A percentile compares a stretch with the other conserved stretches of the same genome.
Evolutionary conservation across 2,329 filamentous ascomycete species (phyloP).

Genomic region (Ceratocystis alfenasii): DNA sequence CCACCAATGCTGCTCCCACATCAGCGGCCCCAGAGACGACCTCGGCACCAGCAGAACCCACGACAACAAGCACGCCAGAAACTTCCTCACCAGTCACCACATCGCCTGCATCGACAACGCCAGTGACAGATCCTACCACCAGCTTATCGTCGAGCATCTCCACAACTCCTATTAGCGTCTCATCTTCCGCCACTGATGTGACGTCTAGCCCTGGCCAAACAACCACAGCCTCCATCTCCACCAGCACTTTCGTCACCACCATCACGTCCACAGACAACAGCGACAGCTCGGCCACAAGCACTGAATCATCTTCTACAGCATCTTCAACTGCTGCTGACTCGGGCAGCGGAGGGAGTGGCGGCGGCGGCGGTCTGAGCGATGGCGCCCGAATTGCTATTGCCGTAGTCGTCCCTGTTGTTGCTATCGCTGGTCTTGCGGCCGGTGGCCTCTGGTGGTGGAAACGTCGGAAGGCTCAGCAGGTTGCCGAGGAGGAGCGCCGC

Average conservation of each 20-base stretch:
- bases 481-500: slow-evolving; percentile 72
- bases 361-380: slow-evolving; percentile 40
- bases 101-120: slow-evolving; percentile 17
- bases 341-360: slow-evolving; percentile 24
- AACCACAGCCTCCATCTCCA: slow-evolving; percentile 22
- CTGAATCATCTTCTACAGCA: slow-evolving; percentile 25
- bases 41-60: slow-evolving; percentile 14
- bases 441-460: slow-evolving; percentile 76
- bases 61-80: slow-evolving; percentile 16
- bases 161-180: slow-evolving; percentile 23
- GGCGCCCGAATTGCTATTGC: slow-evolving; percentile 76
- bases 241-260: slow-evolving; percentile 24
- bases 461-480: slow-evolving; percentile 73
- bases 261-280: slow-evolving; percentile 24
- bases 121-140: neutral
- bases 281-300: slow-evolving; percentile 9
- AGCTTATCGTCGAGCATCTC: slow-evolving; percentile 12
- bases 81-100: slow-evolving; percentile 15
- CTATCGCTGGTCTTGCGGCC: slow-evolving; percentile 67
- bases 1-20: slow-evolving; percentile 3
- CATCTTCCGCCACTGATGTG: slow-evolving; percentile 20
- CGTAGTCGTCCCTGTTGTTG: slow-evolving; percentile 84
- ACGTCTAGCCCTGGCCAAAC: slow-evolving; percentile 18
- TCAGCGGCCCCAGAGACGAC: slow-evolving; percentile 22
- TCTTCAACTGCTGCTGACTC: slow-evolving; percentile 27